A percentile compares a stretch with the other conserved stretches of the same genome.
Conservation (phyloP, 352 stramenopile species). For the Pythium rhizo-oryzae region DNA sequence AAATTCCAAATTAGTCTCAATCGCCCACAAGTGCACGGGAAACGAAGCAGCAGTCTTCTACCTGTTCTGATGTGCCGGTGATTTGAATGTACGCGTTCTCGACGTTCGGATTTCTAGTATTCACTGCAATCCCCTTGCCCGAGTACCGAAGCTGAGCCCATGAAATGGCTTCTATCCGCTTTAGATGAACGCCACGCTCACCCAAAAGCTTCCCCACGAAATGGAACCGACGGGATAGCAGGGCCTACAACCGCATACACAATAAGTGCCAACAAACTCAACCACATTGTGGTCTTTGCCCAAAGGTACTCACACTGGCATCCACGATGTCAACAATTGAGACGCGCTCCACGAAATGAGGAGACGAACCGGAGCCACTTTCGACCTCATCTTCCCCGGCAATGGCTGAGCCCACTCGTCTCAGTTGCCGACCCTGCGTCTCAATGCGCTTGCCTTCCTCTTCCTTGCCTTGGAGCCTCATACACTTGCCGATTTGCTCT, state of each 20-base stretch:
- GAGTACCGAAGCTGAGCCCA: conserved; percentile 64
- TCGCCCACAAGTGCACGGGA: no score
- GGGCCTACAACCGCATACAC: conserved; percentile 32
- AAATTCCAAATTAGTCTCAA: background rate
- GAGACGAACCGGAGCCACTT: conserved; percentile 3
- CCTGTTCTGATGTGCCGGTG: conserved; percentile 51
- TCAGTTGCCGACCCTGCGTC: conserved; percentile 62
- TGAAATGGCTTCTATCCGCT: conserved; percentile 55
- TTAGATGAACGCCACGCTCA: conserved; percentile 64
- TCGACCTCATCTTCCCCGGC: conserved; percentile 7
- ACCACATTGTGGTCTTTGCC: background rate
- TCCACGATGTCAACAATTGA: conserved; percentile 40
- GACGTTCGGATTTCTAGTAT: conserved; percentile 27
- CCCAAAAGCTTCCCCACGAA: conserved; percentile 65
- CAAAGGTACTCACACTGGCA: conserved; percentile 21
- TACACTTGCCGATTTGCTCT: conserved; percentile 87
- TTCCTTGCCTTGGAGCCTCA: conserved; percentile 55
- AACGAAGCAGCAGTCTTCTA: conserved; percentile 10
- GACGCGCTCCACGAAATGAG: conserved; percentile 31
- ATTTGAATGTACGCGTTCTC: conserved; percentile 56
- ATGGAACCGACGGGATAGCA: conserved; percentile 63
- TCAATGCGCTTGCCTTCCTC: conserved; percentile 63
- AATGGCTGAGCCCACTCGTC: conserved; percentile 44
- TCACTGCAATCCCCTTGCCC: conserved; percentile 37
- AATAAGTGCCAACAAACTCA: background rate